Evolutionary conservation across 371 early-diverging fungal species (phyloP), one percentile per base, ranked within the genome.

Genomic region (Mucor indicus): DNA sequence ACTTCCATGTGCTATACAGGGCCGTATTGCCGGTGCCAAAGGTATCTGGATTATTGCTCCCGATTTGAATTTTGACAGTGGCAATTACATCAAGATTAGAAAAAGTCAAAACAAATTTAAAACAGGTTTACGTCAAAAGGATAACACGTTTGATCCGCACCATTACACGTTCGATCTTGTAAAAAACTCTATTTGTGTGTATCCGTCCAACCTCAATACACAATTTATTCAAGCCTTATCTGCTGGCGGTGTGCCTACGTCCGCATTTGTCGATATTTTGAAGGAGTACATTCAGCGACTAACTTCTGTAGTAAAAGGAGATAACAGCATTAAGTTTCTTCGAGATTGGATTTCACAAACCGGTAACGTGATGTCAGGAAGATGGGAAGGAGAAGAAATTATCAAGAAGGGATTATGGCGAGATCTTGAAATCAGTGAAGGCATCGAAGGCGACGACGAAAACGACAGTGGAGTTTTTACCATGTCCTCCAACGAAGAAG

Each of bases 21-120:
- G 72, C 0, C 69, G 77, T 48, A 77, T 77, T 46, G 77, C 67
- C 10, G 75, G 75, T 21, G 67, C 77, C 4, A 77, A 77, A 38
- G 77, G 77, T 4, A 43, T 77, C 11, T 77, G 77, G 77, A 60
- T 69, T 8, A 47, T 77, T 0, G 43, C 62, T 7, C 75, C 69
- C 6, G 49, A 56, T 19, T 12, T 68, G 4, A 69, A 72, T 27
- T 59, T 61, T 2, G 55, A 50, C 15, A 38, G 54, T 5, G 60
- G 68, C 1, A 57, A 62, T 15, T 72, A 64, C 43, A 77, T 77
- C 22, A 22, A 69, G 21, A 66, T 74, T 3, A 57, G 77, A 3
- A 38, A 53, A 20, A 67, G 67, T 3, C 77, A 77, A 39, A 49
- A 63, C 32, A 77, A 77, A 46, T 77, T 74, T 35, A 64, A 67